Evolutionary conservation across 257 asterid genomes (phyloP), one percentile per base, ranked within the genome.

Genomic region (Perilla frutescens): DNA sequence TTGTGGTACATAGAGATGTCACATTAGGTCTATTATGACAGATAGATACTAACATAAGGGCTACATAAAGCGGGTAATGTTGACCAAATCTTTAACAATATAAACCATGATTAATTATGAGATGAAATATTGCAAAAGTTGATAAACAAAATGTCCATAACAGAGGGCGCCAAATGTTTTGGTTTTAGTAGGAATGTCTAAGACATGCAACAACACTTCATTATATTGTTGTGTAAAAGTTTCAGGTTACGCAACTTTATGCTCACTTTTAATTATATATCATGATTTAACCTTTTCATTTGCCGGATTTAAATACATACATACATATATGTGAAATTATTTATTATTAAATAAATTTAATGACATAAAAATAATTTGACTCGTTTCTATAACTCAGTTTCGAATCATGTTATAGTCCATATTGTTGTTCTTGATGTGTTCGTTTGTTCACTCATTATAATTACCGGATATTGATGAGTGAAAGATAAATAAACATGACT

Each of bases 161-260:
- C 50, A 67, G 36, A 51, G 72, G 72, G 72, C 50, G 50, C 37
- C 72, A 15, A 67, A 67, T 67, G 72, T 67, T 66, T 66, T 67
- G 49, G 61, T 67, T 67, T 50, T 34, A 34, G 61, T 67, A 47
- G 62, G 12, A 50, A 20, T 20, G 26, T 20, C 26, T 20, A 20
- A 20, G 71, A 50, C 62, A 67, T 67, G 31, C 26, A 34, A 34
- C 49, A 67, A 0, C 31, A 45, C 43, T 50, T 67, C 37, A 67
- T 67, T 67, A 67, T 67, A 8, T 20, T 49, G 71, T 31, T 47
- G 36, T 36, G 49, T 50, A 67, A 67, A 34, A 47, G 72, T 51
- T 67, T 9, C 36, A 36, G 15, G 45, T n/a, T 0, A 12, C 12
- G 7, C 4, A 4, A 36, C 67, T 61, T 61, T 39, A 39, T 61